phyloP scores from a whole-genome alignment of 768 basidiomycete genomes.

The Grammothele lineata region DNA sequence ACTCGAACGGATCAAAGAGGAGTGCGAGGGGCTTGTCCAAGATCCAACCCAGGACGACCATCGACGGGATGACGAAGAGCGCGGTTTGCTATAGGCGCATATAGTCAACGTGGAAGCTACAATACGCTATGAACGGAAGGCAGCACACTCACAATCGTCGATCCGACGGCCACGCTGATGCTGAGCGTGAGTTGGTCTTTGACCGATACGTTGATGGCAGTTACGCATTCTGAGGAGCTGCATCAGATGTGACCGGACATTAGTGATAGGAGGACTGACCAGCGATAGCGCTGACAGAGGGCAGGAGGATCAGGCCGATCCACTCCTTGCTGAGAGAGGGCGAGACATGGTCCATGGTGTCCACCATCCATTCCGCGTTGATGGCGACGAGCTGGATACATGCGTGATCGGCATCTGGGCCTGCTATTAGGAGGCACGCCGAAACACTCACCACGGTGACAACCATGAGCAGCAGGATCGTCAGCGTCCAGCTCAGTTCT shows the following conservation, averaged over 20 bases:
- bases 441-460: slow-evolving; percentile 57
- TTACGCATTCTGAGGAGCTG: slow-evolving; percentile 66
- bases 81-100: slow-evolving; percentile 56
- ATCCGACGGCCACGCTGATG: slow-evolving; percentile 80
- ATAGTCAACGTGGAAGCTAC: background rate
- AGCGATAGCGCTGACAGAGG: slow-evolving; percentile 76
- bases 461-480: slow-evolving; percentile 46
- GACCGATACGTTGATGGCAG: slow-evolving; percentile 85
- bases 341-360: slow-evolving; percentile 78
- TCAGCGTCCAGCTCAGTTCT: slow-evolving; percentile 55
- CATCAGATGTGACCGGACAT: too few species aligned
- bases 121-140: background rate
- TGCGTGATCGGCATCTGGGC: too few species aligned
- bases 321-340: slow-evolving; percentile 75
- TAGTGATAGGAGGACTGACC: too few species aligned
- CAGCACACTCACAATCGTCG: slow-evolving; percentile 54
- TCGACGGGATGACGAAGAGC: slow-evolving; percentile 67
- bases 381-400: slow-evolving; percentile 45
- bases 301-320: slow-evolving; percentile 85
- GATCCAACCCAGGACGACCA: slow-evolving; percentile 77
- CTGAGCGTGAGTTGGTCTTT: slow-evolving; percentile 80
- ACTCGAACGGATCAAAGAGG: slow-evolving; percentile 86
- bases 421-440: too few species aligned
- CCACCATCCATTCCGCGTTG: slow-evolving; percentile 73
- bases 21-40: slow-evolving; percentile 75